Evolutionary conservation across 129 eudicot genomes (phyloP).

Genomic region (Erigeron canadensis): DNA sequence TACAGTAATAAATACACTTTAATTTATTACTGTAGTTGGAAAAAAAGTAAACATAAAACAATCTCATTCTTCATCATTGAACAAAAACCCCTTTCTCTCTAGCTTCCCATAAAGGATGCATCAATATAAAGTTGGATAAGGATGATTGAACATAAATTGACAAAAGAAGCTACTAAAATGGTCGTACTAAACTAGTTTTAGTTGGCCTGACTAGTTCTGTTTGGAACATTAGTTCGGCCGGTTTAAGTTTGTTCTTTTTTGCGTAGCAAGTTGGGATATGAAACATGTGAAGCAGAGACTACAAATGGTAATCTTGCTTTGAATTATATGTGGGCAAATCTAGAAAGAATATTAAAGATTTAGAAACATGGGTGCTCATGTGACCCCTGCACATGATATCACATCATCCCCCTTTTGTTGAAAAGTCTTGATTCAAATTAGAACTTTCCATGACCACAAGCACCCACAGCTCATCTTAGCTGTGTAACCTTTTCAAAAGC

Average conservation of each 20-base stretch:
- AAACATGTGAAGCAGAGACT: slow-evolving; percentile 26
- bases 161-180: too few species aligned
- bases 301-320: not conserved
- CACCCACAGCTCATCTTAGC: slow-evolving; percentile 48
- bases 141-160: too few species aligned
- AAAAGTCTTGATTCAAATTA: slow-evolving; percentile 20
- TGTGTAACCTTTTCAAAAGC: slow-evolving; percentile 13
- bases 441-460: slow-evolving; percentile 2
- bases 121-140: too few species aligned
- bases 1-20: too few species aligned
- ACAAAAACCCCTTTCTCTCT: too few species aligned
- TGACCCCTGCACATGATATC: slow-evolving; percentile 28
- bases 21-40: too few species aligned
- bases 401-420: slow-evolving; percentile 29
- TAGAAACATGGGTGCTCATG: slow-evolving; percentile 49
- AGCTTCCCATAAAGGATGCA: too few species aligned
- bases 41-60: too few species aligned
- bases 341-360: slow-evolving; percentile 27
- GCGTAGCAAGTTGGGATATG: not conserved
- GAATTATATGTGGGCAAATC: slow-evolving; percentile 13
- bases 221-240: not conserved
- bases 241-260: not conserved
- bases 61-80: too few species aligned
- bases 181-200: not conserved
- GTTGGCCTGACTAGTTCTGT: not conserved